Conservation (phyloP, 2,329 filamentous ascomycete genomes). For the Cercospora janseana region DNA sequence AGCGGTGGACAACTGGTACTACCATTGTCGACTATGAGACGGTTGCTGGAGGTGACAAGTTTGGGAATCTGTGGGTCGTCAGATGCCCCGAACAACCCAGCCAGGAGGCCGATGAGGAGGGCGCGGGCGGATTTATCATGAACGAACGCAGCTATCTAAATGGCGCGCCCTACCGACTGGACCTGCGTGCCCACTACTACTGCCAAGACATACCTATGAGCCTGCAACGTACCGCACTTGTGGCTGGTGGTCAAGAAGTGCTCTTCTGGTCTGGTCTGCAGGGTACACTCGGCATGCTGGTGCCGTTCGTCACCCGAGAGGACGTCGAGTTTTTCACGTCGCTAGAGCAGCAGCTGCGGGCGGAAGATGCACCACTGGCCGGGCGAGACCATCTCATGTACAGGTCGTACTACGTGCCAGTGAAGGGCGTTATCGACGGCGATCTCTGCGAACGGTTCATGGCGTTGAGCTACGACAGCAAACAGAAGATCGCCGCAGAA, state of each 20-base stretch:
- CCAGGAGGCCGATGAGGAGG: constrained; percentile 87
- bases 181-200: constrained; percentile 84
- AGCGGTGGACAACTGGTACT: constrained; percentile 86
- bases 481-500: constrained; percentile 91
- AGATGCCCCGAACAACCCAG: constrained; percentile 83
- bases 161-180: constrained; percentile 79
- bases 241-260: constrained; percentile 87
- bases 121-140: constrained; percentile 82
- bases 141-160: constrained; percentile 89
- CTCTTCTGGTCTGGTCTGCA: constrained; percentile 92
- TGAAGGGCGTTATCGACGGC: constrained; percentile 95
- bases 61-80: constrained; percentile 92
- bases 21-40: constrained; percentile 98
- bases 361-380: constrained; percentile 81
- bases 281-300: constrained; percentile 87
- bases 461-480: constrained; percentile 79
- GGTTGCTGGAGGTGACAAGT: constrained; percentile 91
- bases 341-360: constrained; percentile 81
- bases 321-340: constrained; percentile 98
- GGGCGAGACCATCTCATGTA: constrained; percentile 96
- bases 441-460: constrained; percentile 93
- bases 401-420: constrained; percentile 89
- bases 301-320: constrained; percentile 87
- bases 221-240: constrained; percentile 82
- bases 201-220: constrained; percentile 89